These are phyloP conservation scores for Phialemoniopsis sp. DNA, from an alignment of 2,329 filamentous ascomycete species.

Conservation along the genomic window DNA sequence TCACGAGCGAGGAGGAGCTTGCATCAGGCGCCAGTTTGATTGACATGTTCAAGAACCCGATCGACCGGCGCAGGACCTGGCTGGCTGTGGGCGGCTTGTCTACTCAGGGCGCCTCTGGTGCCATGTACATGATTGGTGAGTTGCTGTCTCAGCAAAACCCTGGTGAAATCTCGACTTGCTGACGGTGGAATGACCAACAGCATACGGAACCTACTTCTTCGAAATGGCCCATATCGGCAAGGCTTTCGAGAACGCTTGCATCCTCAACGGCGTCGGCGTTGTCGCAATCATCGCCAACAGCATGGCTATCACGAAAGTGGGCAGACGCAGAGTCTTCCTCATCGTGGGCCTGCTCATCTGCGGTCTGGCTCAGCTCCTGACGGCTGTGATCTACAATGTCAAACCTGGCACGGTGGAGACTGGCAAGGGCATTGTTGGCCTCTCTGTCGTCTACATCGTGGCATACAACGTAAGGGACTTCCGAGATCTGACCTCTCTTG, in stretches of 20 bases:
- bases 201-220: constrained; percentile 56
- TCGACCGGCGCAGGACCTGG: constrained; percentile 41
- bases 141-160: background rate
- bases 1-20: constrained; percentile 25
- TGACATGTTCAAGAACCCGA: constrained; percentile 35
- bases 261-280: constrained; percentile 48
- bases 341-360: constrained; percentile 45
- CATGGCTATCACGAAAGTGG: constrained; percentile 45
- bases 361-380: constrained; percentile 48
- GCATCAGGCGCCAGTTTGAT: constrained; percentile 27
- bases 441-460: constrained; percentile 50
- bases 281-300: constrained; percentile 51
- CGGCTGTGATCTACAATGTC: constrained; percentile 46
- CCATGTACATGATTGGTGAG: constrained; percentile 52
- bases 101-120: constrained; percentile 48
- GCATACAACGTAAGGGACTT: constrained; percentile 43
- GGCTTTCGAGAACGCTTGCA: constrained; percentile 53
- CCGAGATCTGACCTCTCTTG: background rate
- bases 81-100: constrained; percentile 42
- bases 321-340: constrained; percentile 49
- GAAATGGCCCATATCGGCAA: constrained; percentile 52
- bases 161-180: background rate
- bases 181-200: constrained; percentile 17
- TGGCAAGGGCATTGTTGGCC: constrained; percentile 44
- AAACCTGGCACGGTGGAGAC: constrained; percentile 27